Evolutionary conservation across 1,139 yeast species (phyloP).

Genomic region (Saccharomyces pastorianus): DNA sequence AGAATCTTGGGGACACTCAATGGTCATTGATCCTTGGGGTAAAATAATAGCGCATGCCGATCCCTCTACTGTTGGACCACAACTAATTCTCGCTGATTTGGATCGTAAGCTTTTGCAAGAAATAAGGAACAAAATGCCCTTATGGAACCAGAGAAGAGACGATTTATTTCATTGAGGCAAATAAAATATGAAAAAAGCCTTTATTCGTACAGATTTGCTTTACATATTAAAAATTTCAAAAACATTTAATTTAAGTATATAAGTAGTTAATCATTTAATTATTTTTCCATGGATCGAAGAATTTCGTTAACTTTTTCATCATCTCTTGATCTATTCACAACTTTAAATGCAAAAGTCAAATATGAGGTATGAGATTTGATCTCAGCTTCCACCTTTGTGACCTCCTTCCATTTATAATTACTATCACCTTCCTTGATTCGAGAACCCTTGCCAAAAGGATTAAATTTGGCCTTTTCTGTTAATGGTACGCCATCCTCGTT

Average conservation of each 20-base stretch:
- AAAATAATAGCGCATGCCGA: slow-evolving; percentile 56
- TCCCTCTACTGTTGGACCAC: slow-evolving; percentile 40
- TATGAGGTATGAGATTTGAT: slow-evolving; percentile 92
- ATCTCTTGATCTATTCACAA: slow-evolving; percentile 18
- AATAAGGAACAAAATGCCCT: slow-evolving; percentile 63
- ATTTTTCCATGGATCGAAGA: slow-evolving; percentile 3
- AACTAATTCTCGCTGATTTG: slow-evolving; percentile 62
- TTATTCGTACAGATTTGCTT: not conserved
- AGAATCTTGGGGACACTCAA: slow-evolving; percentile 74
- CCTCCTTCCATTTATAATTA: slow-evolving; percentile 69
- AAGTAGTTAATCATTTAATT: slow-evolving; percentile 3
- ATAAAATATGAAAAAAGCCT: not conserved
- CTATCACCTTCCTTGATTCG: slow-evolving; percentile 83
- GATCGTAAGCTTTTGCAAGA: slow-evolving; percentile 44
- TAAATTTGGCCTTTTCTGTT: slow-evolving; percentile 49
- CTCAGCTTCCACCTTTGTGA: slow-evolving; percentile 75
- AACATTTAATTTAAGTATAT: not conserved
- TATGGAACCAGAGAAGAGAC: slow-evolving; percentile 59
- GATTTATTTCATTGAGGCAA: slow-evolving; percentile 36
- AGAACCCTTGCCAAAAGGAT: slow-evolving; percentile 77
- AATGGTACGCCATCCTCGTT: slow-evolving; percentile 12
- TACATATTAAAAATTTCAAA: not conserved
- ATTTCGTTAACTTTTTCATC: slow-evolving; percentile 7
- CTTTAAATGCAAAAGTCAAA: slow-evolving; percentile 71
- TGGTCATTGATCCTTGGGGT: slow-evolving; percentile 92